phyloP scores from a whole-genome alignment of 2,329 filamentous ascomycete genomes.

The Aspergillus ustus region DNA sequence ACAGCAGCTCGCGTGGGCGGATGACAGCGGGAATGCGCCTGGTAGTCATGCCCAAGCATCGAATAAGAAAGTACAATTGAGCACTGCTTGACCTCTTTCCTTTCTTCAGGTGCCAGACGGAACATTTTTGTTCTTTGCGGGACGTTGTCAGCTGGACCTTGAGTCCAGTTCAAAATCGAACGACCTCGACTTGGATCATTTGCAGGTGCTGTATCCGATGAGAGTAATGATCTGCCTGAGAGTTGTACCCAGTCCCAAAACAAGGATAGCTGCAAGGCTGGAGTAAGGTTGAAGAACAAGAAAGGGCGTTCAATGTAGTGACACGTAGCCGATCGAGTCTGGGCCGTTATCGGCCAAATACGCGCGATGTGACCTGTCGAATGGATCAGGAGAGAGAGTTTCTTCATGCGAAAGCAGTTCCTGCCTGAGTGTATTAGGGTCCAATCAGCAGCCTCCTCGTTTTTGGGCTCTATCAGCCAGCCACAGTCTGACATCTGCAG shows the following conservation, averaged over 20 bases:
- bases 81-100: background rate
- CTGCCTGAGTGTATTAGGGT: background rate
- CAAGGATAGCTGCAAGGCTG: background rate
- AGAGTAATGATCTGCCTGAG: background rate
- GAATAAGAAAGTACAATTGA: background rate
- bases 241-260: background rate
- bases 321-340: background rate
- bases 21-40: background rate
- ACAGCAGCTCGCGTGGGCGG: background rate
- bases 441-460: background rate
- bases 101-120: background rate
- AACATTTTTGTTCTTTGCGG: background rate
- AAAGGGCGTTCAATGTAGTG: background rate
- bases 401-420: background rate
- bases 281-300: too few species aligned
- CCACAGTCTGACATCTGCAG: background rate
- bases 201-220: background rate
- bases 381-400: background rate
- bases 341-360: background rate
- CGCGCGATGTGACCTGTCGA: background rate
- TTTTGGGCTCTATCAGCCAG: background rate
- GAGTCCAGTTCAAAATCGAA: background rate
- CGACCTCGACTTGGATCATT: background rate
- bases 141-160: background rate
- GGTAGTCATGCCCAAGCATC: background rate